A percentile compares a stretch with the other conserved stretches of the same genome.
These are phyloP conservation scores for Penicillium palitans DNA, from an alignment of 2,329 filamentous ascomycete genomes.

Conservation along the genomic window DNA sequence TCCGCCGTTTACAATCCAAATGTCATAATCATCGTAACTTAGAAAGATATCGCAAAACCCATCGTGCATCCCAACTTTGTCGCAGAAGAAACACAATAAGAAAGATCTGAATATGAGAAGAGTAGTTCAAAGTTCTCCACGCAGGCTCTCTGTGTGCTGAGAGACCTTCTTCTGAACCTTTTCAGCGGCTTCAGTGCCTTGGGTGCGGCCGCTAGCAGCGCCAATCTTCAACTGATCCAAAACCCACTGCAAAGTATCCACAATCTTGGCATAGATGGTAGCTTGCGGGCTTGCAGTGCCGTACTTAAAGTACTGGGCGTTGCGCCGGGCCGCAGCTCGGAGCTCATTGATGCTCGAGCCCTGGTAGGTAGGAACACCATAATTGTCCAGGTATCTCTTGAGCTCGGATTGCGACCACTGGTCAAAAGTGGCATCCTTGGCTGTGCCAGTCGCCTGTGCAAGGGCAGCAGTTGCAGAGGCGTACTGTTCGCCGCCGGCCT, in stretches of 20 bases:
- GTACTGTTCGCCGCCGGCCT: conserved; percentile 46
- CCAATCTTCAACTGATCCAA: conserved; percentile 52
- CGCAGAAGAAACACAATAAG: neutral
- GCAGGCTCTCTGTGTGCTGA: conserved; percentile 50
- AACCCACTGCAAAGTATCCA: conserved; percentile 49
- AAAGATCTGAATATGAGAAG: neutral
- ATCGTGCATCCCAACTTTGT: neutral
- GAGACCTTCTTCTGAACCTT: conserved; percentile 47
- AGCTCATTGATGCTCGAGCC: conserved; percentile 69
- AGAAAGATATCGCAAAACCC: conserved; percentile 6
- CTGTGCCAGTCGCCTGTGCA: conserved; percentile 62
- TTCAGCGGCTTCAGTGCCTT: conserved; percentile 52
- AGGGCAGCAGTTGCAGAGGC: conserved; percentile 73
- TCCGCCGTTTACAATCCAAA: neutral
- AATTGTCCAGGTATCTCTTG: conserved; percentile 77
- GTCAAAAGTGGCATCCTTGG: conserved; percentile 67
- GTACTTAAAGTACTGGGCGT: conserved; percentile 74
- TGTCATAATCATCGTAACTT: conserved; percentile 24
- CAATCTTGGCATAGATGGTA: conserved; percentile 66
- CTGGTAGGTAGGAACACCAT: conserved; percentile 69
- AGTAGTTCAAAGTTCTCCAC: conserved; percentile 33
- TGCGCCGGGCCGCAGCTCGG: conserved; percentile 68
- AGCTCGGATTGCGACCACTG: conserved; percentile 71
- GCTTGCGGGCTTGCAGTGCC: conserved; percentile 67
- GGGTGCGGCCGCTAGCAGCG: conserved; percentile 48